Conservation (phyloP, 1,139 yeast species). For the Candida gigantensis region DNA sequence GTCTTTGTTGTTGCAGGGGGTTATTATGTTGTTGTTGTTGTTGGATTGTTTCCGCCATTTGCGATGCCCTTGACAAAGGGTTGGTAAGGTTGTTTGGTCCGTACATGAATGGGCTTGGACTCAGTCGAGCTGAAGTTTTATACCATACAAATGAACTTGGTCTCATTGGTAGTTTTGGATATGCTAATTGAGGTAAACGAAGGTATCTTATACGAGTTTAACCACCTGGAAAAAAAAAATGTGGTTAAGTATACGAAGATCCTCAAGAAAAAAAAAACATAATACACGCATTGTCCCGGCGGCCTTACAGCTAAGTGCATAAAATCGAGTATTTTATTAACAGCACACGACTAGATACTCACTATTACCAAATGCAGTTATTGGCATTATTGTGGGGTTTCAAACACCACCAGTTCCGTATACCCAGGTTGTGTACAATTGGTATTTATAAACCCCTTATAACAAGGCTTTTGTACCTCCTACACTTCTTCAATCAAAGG, state of each 20-base stretch:
- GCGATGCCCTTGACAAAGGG: slow-evolving; percentile 46
- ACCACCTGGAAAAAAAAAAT: neutral
- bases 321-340: too few relatives aligned
- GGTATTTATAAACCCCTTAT: too few relatives aligned
- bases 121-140: slow-evolving; percentile 11
- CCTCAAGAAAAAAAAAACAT: neutral
- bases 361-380: too few relatives aligned
- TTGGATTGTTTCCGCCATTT: slow-evolving; percentile 35
- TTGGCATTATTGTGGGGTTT: too few relatives aligned
- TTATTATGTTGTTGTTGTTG: slow-evolving; percentile 15
- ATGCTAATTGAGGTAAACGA: slow-evolving; percentile 1
- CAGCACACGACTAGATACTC: too few relatives aligned
- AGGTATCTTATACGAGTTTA: neutral
- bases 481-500: too few relatives aligned
- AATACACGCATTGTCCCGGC: too few relatives aligned
- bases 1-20: slow-evolving; percentile 18
- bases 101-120: slow-evolving; percentile 17
- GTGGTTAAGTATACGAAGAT: too few relatives aligned
- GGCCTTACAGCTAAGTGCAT: too few relatives aligned
- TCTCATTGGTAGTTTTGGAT: slow-evolving; percentile 23
- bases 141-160: slow-evolving; percentile 22
- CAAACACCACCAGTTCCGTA: too few relatives aligned
- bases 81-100: slow-evolving; percentile 39
- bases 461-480: too few relatives aligned
- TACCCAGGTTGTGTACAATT: too few relatives aligned